A percentile compares a stretch with the other conserved stretches of the same genome.
Evolutionary conservation across 164 flowering plant species (phyloP).

Genomic region (Umbellularia californica): DNA sequence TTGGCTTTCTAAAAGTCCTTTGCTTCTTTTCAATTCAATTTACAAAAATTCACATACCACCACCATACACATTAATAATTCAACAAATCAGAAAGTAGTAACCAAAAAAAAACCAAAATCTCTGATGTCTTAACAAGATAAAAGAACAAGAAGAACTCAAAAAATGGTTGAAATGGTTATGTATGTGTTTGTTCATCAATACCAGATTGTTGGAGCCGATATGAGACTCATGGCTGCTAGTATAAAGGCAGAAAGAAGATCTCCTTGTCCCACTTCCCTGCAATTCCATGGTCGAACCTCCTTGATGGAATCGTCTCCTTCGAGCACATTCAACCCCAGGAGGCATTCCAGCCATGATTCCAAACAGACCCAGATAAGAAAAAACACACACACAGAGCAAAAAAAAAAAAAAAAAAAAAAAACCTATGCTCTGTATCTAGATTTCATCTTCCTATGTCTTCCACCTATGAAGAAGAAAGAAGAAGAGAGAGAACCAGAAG

Average conservation of each 20-base stretch:
- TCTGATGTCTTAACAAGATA: not conserved
- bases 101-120: not conserved
- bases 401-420: too few species aligned
- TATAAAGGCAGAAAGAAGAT: conserved; percentile 30
- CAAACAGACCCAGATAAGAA: not conserved
- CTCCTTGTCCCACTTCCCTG: conserved; percentile 26
- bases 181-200: not conserved
- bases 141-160: not conserved
- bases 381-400: not conserved
- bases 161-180: not conserved
- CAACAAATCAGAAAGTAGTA: not conserved
- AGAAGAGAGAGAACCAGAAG: too few species aligned
- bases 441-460: too few species aligned
- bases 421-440: too few species aligned
- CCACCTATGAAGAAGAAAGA: too few species aligned
- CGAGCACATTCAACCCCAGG: conserved; percentile 76
- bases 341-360: conserved; percentile 60
- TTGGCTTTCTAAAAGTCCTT: conserved; percentile 24
- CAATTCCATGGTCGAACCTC: conserved; percentile 18
- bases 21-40: conserved; percentile 16
- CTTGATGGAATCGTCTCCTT: conserved; percentile 48
- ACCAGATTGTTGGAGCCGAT: conserved; percentile 28
- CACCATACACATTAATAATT: not conserved
- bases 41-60: not conserved
- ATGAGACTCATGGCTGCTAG: conserved; percentile 30